A percentile compares a stretch with the other conserved stretches of the same genome.
Evolutionary conservation across 306 rosid genomes (phyloP).

Genomic region (Dalbergia cochinchinensis): DNA sequence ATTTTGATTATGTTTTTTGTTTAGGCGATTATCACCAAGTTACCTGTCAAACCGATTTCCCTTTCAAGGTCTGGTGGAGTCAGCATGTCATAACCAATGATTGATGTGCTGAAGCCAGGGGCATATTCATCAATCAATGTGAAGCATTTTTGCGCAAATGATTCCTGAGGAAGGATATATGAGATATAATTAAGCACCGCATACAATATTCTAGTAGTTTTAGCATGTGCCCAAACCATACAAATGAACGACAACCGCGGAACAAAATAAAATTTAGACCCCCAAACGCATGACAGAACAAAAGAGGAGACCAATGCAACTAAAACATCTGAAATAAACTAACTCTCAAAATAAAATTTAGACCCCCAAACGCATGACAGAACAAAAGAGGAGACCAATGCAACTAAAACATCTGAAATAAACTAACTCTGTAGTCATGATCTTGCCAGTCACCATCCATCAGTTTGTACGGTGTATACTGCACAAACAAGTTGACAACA

Average conservation of each 20-base stretch:
- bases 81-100: conserved; percentile 87
- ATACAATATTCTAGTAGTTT: conserved; percentile 24
- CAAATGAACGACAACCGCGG: conserved; percentile 4
- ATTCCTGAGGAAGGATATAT: conserved; percentile 62
- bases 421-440: conserved; percentile 73
- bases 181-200: conserved; percentile 19
- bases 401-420: conserved; percentile 36
- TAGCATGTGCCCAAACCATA: not conserved
- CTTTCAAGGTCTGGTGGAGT: conserved; percentile 98
- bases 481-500: conserved; percentile 87
- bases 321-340: conserved; percentile 48
- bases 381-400: not conserved
- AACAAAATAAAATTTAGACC: conserved; percentile 18
- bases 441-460: conserved; percentile 89
- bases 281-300: conserved; percentile 4
- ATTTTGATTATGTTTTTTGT: not conserved
- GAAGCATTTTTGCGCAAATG: conserved; percentile 78
- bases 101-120: conserved; percentile 84
- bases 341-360: conserved; percentile 57
- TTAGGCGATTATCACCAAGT: not conserved
- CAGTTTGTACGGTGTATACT: conserved; percentile 89
- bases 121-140: conserved; percentile 86
- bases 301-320: not conserved
- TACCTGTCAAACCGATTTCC: conserved; percentile 94
- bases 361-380: not conserved